phyloP scores from a whole-genome alignment of 2,329 filamentous ascomycete species.

The Hymenotorrendiella dingleyae region DNA sequence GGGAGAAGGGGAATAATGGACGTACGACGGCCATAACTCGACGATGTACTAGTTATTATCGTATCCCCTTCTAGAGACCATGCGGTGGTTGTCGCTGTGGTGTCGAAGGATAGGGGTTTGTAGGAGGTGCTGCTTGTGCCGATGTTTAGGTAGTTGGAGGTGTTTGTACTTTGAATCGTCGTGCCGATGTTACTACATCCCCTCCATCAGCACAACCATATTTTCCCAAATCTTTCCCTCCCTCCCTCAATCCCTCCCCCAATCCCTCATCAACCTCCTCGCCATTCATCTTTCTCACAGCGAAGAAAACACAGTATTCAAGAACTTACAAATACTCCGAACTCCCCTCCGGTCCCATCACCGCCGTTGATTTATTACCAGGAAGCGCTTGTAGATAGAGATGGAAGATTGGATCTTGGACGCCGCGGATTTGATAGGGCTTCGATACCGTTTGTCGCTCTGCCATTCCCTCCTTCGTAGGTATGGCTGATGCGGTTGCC shows the following conservation, averaged over 20 bases:
- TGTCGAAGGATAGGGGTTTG: slow-evolving; percentile 44
- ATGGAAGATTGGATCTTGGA: slow-evolving; percentile 45
- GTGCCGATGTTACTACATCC: slow-evolving; percentile 35
- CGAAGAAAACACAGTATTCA: too few species aligned
- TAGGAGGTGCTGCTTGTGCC: slow-evolving; percentile 41
- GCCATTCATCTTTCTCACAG: too few species aligned
- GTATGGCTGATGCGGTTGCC: not conserved
- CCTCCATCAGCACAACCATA: not conserved
- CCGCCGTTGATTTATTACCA: slow-evolving; percentile 34
- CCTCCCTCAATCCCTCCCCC: too few species aligned
- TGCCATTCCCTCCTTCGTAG: too few species aligned
- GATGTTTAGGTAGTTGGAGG: slow-evolving; percentile 43
- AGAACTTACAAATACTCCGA: slow-evolving; percentile 38
- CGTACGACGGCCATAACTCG: slow-evolving; percentile 38
- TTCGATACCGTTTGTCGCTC: slow-evolving; percentile 6
- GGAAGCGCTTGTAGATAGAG: slow-evolving; percentile 42
- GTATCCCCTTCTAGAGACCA: slow-evolving; percentile 45
- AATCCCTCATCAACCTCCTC: too few species aligned
- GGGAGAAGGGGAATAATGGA: slow-evolving; percentile 3
- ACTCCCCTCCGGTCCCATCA: slow-evolving; percentile 45
- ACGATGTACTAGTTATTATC: slow-evolving; percentile 41
- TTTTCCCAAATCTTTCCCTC: too few species aligned
- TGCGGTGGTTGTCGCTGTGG: slow-evolving; percentile 37
- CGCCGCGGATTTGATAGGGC: slow-evolving; percentile 44
- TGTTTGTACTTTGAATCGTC: slow-evolving; percentile 45